Evolutionary conservation across 106 monocot genomes (phyloP).

Genomic region (Dioscorea zingiberensis): DNA sequence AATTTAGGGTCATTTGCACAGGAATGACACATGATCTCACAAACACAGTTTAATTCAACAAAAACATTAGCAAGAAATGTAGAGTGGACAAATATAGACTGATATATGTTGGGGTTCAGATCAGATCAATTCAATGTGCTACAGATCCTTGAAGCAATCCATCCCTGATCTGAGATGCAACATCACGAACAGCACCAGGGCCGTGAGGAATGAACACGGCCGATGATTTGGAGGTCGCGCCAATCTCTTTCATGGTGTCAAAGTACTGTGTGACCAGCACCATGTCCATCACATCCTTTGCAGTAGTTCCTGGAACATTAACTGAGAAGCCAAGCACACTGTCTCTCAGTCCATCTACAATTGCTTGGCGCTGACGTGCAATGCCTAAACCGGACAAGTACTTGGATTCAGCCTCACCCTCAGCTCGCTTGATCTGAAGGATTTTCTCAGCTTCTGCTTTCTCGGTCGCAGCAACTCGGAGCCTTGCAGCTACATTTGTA

Average conservation of each 20-base stretch:
- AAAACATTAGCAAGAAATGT: too few relatives aligned
- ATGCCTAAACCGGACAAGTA: slow-evolving; percentile 55
- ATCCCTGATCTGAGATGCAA: slow-evolving; percentile 52
- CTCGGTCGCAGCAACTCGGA: slow-evolving; percentile 50
- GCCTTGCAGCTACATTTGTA: slow-evolving; percentile 40
- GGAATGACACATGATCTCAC: too few relatives aligned
- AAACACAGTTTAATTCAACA: too few relatives aligned
- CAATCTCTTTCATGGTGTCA: slow-evolving; percentile 66
- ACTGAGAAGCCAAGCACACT: slow-evolving; percentile 54
- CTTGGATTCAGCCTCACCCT: slow-evolving; percentile 59
- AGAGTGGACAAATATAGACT: too few relatives aligned
- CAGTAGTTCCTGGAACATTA: slow-evolving; percentile 57
- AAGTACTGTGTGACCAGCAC: slow-evolving; percentile 64
- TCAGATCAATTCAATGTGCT: too few relatives aligned
- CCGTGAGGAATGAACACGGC: slow-evolving; percentile 57
- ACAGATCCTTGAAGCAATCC: slow-evolving; percentile 40
- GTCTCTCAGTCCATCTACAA: slow-evolving; percentile 57
- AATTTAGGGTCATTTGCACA: too few relatives aligned
- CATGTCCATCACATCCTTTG: slow-evolving; percentile 70
- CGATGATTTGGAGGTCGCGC: slow-evolving; percentile 42
- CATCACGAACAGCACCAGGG: slow-evolving; percentile 42
- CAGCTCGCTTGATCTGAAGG: slow-evolving; percentile 55
- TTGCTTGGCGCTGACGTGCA: slow-evolving; percentile 48
- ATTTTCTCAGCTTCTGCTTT: slow-evolving; percentile 72
- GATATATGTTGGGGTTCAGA: too few relatives aligned